Conservation (phyloP, 169 alveolate genomes). For the Plasmodium knowlesi region DNA sequence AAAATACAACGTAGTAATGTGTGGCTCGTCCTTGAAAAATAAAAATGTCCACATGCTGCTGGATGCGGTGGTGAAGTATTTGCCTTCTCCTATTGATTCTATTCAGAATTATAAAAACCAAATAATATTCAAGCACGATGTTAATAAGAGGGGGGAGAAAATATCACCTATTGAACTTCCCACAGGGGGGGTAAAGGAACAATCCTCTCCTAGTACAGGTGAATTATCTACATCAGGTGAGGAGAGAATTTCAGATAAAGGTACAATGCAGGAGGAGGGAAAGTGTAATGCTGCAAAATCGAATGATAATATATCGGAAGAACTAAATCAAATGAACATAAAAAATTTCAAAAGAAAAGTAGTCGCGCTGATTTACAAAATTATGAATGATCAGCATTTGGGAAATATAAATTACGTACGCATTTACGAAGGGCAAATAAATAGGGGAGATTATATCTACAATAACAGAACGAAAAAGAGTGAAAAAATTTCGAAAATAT, state of each 20-base stretch:
- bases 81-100: conserved; percentile 90
- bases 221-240: not conserved
- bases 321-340: conserved; percentile 44
- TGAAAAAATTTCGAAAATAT: conserved; percentile 87
- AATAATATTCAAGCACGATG: conserved; percentile 44
- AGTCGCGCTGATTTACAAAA: conserved; percentile 51
- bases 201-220: not conserved
- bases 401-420: conserved; percentile 85
- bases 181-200: not conserved
- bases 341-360: conserved; percentile 62
- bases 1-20: conserved; percentile 85
- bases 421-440: conserved; percentile 85
- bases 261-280: not conserved
- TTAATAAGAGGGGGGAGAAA: conserved; percentile 52
- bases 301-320: conserved; percentile 29
- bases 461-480: conserved; percentile 85
- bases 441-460: conserved; percentile 82
- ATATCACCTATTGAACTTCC: not conserved
- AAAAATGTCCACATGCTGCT: conserved; percentile 82
- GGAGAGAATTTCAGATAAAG: not conserved
- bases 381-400: conserved; percentile 80
- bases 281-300: not conserved
- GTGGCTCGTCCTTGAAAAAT: conserved; percentile 95
- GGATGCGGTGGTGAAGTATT: conserved; percentile 84
- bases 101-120: conserved; percentile 64